phyloP scores from a whole-genome alignment of 2,329 filamentous ascomycete species.

The Tricladium varicosporioides region DNA sequence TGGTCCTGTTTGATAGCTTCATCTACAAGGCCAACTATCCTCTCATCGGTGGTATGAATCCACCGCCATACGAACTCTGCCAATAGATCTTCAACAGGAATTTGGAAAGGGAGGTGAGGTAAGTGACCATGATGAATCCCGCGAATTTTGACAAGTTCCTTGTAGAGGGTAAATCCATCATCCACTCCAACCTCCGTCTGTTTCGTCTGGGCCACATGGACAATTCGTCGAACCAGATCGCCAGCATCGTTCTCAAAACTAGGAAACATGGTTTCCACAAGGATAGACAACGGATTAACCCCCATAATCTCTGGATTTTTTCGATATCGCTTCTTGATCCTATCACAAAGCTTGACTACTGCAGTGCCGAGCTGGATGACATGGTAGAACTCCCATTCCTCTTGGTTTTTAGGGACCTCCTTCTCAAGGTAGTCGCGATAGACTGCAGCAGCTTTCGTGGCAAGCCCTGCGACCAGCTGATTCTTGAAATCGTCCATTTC shows the following conservation, averaged over 20 bases:
- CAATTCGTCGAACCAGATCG: conserved; percentile 78
- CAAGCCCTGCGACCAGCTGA: conserved; percentile 70
- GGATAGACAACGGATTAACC: conserved; percentile 59
- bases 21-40: conserved; percentile 80
- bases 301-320: conserved; percentile 88
- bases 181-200: conserved; percentile 78
- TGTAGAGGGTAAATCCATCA: conserved; percentile 93
- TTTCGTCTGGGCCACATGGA: conserved; percentile 67
- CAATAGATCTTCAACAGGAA: conserved; percentile 81
- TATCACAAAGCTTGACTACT: conserved; percentile 80
- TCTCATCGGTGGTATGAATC: conserved; percentile 78
- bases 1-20: conserved; percentile 87
- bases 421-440: conserved; percentile 78
- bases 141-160: conserved; percentile 81
- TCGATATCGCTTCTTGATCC: conserved; percentile 88
- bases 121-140: conserved; percentile 75
- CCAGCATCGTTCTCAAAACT: conserved; percentile 87
- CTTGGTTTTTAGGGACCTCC: conserved; percentile 74
- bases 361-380: conserved; percentile 85
- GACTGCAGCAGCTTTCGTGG: conserved; percentile 70
- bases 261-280: conserved; percentile 82
- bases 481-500: conserved; percentile 70
- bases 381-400: conserved; percentile 87
- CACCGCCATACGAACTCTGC: conserved; percentile 95
- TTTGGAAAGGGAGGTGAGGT: conserved; percentile 73